phyloP scores from a whole-genome alignment of 345 rosid species.

The Sonneratia caseolaris region DNA sequence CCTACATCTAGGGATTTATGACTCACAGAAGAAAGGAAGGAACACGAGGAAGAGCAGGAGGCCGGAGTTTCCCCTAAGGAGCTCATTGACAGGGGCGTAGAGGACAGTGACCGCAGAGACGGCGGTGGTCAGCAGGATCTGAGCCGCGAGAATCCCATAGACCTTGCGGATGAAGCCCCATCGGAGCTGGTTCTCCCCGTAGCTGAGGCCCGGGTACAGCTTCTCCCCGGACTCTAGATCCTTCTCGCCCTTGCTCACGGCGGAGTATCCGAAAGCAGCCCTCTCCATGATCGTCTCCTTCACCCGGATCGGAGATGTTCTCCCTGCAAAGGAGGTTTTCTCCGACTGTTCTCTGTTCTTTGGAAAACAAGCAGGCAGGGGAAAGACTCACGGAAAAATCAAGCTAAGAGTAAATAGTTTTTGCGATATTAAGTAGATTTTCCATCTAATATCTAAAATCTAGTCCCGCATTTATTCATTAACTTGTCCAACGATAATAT shows the following conservation, averaged over 20 bases:
- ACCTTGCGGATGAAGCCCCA: conserved; percentile 95
- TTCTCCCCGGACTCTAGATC: conserved; percentile 56
- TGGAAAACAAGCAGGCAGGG: too few species aligned
- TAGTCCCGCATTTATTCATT: too few species aligned
- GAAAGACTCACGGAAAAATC: too few species aligned
- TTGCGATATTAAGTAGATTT: too few species aligned
- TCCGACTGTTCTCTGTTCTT: too few species aligned
- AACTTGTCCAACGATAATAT: too few species aligned
- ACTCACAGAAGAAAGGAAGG: conserved; percentile 68
- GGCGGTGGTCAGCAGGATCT: conserved; percentile 72
- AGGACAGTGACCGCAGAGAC: conserved; percentile 67
- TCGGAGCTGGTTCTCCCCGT: conserved; percentile 80
- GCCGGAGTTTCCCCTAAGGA: conserved; percentile 60
- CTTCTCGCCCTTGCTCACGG: conserved; percentile 34
- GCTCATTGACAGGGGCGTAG: conserved; percentile 54
- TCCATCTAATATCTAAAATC: too few species aligned
- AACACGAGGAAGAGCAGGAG: conserved; percentile 61
- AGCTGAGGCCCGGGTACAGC: conserved; percentile 71
- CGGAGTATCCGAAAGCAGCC: conserved; percentile 50
- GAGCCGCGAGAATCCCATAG: conserved; percentile 71
- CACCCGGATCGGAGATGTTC: too few species aligned
- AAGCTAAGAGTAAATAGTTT: too few species aligned
- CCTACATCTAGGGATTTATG: conserved; percentile 4
- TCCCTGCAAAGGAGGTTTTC: too few species aligned
- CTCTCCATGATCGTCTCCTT: conserved; percentile 7